A percentile compares a stretch with the other conserved stretches of the same genome.
Conservation (phyloP, 2,329 filamentous ascomycete species). For the Cladosporium velox region DNA sequence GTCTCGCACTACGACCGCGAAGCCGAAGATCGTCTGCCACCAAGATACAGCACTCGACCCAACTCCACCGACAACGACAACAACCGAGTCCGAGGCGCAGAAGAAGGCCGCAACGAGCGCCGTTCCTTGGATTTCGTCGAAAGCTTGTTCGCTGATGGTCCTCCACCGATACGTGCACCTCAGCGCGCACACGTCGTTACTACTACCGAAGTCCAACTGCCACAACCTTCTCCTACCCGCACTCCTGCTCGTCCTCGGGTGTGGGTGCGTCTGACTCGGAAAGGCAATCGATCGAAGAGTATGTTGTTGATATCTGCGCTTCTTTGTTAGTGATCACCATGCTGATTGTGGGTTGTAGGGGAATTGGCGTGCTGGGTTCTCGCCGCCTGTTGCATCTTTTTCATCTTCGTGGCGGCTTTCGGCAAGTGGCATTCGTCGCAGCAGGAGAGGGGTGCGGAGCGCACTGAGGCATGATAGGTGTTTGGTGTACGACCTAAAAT, state of each 20-base stretch:
- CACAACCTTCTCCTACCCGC: background rate
- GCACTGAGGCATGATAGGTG: background rate
- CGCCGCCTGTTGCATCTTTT: background rate
- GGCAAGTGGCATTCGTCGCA: background rate
- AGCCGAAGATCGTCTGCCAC: background rate
- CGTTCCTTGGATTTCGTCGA: background rate
- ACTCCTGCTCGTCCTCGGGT: background rate
- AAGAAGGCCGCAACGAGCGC: background rate
- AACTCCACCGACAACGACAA: background rate
- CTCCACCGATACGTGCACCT: background rate
- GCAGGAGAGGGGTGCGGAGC: background rate
- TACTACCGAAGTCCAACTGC: background rate
- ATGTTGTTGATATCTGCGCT: background rate
- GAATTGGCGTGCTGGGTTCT: background rate
- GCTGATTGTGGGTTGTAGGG: background rate
- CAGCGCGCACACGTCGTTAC: background rate
- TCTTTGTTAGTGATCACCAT: background rate
- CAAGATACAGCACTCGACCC: conserved; percentile 1
- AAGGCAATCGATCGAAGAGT: background rate
- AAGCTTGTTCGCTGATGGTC: background rate
- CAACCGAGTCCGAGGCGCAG: background rate
- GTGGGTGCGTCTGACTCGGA: background rate
- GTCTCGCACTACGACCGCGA: background rate
- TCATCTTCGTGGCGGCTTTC: background rate
- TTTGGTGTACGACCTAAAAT: background rate